Percentiles rank a stretch among this genome's conserved stretches.
Conservation (phyloP, 257 asterid species). For the Ehretia macrophylla region DNA sequence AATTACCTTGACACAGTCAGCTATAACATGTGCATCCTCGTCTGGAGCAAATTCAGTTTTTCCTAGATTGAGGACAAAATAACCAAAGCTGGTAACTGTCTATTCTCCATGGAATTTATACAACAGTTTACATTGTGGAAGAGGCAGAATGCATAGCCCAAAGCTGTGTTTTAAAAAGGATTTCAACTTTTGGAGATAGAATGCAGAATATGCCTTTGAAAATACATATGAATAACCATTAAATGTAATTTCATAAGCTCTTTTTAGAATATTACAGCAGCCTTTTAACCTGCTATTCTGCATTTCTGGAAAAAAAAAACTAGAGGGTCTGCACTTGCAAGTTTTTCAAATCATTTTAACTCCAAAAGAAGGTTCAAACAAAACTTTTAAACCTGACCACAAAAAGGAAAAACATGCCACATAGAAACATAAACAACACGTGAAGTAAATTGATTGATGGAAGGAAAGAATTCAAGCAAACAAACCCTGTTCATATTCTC, state of each 20-base stretch:
- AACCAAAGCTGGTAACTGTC: too few relatives aligned
- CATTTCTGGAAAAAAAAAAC: background rate
- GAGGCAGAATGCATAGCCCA: too few relatives aligned
- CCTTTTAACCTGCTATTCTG: background rate
- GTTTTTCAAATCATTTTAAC: too few relatives aligned
- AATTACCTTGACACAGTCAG: slow-evolving; percentile 91
- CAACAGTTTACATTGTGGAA: too few relatives aligned
- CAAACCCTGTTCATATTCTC: slow-evolving; percentile 91
- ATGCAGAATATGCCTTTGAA: background rate
- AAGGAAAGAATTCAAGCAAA: slow-evolving; percentile 13
- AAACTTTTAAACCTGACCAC: background rate
- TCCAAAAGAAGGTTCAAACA: background rate
- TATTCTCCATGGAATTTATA: too few relatives aligned
- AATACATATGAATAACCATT: background rate
- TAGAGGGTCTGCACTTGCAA: background rate
- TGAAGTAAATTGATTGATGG: background rate
- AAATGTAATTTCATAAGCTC: background rate
- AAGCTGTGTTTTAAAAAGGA: background rate
- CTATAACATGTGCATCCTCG: slow-evolving; percentile 96
- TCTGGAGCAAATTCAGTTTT: slow-evolving; percentile 70
- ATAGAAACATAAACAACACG: background rate
- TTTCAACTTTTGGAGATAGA: background rate
- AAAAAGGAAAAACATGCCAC: too few relatives aligned
- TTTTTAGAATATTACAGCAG: background rate
- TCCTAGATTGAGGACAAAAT: slow-evolving; percentile 40